phyloP scores from a whole-genome alignment of 352 stramenopile genomes.

The Blastocystis sp. region DNA sequence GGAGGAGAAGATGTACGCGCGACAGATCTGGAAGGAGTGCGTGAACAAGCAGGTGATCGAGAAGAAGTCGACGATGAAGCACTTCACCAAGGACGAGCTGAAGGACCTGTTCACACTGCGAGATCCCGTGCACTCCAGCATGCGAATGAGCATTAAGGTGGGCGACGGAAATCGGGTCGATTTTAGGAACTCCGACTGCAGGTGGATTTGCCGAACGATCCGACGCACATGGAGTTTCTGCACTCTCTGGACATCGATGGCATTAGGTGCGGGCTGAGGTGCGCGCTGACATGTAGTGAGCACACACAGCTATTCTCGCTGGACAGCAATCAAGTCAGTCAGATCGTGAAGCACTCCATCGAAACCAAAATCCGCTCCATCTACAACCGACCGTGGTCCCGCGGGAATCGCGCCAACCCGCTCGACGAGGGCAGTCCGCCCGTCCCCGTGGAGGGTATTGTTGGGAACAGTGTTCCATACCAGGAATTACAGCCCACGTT shows the following conservation, averaged over 20 bases:
- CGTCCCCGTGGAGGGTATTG: no score
- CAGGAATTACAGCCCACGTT: no score
- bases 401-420: no score
- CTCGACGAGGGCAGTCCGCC: no score
- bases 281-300: background rate
- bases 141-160: constrained; percentile 36
- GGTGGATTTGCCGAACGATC: constrained; percentile 26
- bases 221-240: constrained; percentile 31
- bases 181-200: constrained; percentile 25
- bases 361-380: no score
- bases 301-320: constrained; percentile 42
- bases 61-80: constrained; percentile 10
- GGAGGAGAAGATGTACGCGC: constrained; percentile 84
- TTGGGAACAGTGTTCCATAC: no score
- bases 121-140: background rate
- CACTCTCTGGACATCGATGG: constrained; percentile 52
- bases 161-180: background rate
- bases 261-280: background rate
- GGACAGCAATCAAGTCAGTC: background rate
- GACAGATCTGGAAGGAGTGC: constrained; percentile 75
- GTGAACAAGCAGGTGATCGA: constrained; percentile 63
- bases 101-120: constrained; percentile 39
- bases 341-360: constrained; percentile 9
- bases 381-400: no score
- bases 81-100: constrained; percentile 26